Base-by-base conservation (phyloP, 176 grass and related monocot genomes). In the Secale cereale region DNA sequence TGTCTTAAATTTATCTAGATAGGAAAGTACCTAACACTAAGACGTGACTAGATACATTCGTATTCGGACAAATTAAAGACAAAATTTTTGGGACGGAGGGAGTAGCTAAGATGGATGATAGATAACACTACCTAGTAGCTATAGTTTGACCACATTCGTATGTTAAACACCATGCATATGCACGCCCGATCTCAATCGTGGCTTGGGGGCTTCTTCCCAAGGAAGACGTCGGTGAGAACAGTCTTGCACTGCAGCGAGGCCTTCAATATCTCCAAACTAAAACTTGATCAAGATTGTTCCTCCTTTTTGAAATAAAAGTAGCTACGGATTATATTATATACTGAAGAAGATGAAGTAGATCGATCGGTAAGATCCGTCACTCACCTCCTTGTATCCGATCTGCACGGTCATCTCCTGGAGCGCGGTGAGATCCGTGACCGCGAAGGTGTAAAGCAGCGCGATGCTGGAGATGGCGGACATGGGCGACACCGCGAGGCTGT, bases 381-480 rank as follows among this genome's bases (percentile, higher is more conserved):
- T 46, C 40, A 83, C 65, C 78, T 82, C 77, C 80, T 90, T 43
- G 63, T 60, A 56, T 8, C 91, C 91, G 7, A 93, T 71, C 20
- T 43, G 57, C 23, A 93, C 91, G 0, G 19, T 63, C 77, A 59
- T 81, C 72, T 90, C 81, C n/a, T 90, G 43, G 2, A 93, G 85
- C 52, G 62, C 35, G 0, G 37, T 28, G 84, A 82, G 25, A 50
- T 85, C 63, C n/a, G 85, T 91, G 6, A 85, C 46, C 0, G 70
- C 35, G 39, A 56, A 91, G 28, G 73, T 60, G 36, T 86, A 89
- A 20, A 94, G 45, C 25, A 91, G 74, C 17, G 75, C 46, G 50
- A 91, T 94, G 60, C 40, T 86, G 26, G 79, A 84, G 17, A 91
- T 77, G 59, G 87, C 76, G 1, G 92, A 94, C 86, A 91, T 85